Conservation (phyloP, 345 rosid genomes). For the Bruguiera gymnorhiza region DNA sequence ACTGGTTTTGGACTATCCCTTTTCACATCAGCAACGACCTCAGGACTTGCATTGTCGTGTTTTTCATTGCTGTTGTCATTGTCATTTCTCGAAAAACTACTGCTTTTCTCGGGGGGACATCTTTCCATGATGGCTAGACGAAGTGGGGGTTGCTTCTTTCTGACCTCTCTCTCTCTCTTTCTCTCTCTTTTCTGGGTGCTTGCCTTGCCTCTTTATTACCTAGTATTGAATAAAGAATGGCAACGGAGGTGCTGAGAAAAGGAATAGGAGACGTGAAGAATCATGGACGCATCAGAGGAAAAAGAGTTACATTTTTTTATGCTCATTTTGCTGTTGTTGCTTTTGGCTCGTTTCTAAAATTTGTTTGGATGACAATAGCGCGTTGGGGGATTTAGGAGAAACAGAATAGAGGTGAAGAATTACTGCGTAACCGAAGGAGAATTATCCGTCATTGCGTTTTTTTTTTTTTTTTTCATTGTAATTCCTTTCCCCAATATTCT, state of each 20-base stretch:
- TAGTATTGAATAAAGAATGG: background rate
- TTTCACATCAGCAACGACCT: background rate
- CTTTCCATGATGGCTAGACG: slow-evolving; percentile 20
- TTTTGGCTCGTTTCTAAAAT: slow-evolving; percentile 13
- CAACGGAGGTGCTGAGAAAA: background rate
- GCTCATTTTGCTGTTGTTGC: background rate
- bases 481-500: background rate
- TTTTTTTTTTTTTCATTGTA: background rate
- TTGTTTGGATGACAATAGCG: slow-evolving; percentile 17
- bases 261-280: slow-evolving; percentile 12
- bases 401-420: background rate
- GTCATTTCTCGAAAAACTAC: slow-evolving; percentile 15
- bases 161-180: too few species aligned
- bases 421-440: background rate
- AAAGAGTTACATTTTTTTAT: background rate
- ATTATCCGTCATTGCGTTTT: background rate
- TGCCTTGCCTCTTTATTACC: background rate
- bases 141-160: background rate
- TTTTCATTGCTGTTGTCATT: slow-evolving; percentile 2
- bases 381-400: background rate
- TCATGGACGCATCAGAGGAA: background rate
- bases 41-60: background rate
- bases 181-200: background rate
- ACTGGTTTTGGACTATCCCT: background rate
- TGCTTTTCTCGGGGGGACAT: slow-evolving; percentile 29